These are phyloP conservation scores for Chamaenerion angustifolium DNA, from an alignment of 345 rosid species.

Conservation along the genomic window DNA sequence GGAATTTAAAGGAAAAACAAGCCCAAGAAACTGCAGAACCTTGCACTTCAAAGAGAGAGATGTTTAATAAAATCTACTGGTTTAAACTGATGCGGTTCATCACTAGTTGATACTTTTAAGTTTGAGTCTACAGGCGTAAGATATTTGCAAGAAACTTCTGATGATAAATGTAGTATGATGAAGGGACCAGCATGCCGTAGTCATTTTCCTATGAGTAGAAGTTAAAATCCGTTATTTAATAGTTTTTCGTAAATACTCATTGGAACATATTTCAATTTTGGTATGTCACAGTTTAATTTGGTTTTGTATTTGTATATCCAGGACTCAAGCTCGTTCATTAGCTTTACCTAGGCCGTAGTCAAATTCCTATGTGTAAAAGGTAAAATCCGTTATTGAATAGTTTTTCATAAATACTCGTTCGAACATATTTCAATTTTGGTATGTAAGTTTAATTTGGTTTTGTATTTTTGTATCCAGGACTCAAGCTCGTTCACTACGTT, in stretches of 20 bases:
- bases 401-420: no score
- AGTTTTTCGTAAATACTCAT: no score
- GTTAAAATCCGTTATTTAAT: slow-evolving; percentile 21
- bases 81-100: background rate
- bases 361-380: no score
- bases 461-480: no score
- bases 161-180: slow-evolving; percentile 17
- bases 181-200: slow-evolving; percentile 25
- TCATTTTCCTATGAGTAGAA: slow-evolving; percentile 17
- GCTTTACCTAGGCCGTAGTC: slow-evolving; percentile 13
- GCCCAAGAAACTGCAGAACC: slow-evolving; percentile 16
- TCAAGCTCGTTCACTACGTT: no score
- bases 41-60: slow-evolving; percentile 23
- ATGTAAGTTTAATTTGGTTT: no score
- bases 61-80: slow-evolving; percentile 5
- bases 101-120: slow-evolving; percentile 12
- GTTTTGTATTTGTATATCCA: slow-evolving; percentile 1
- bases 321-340: slow-evolving; percentile 5
- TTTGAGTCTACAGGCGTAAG: slow-evolving; percentile 14
- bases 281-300: no score
- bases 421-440: no score
- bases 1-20: slow-evolving; percentile 18
- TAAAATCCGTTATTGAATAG: no score
- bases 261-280: no score
- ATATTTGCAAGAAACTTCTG: slow-evolving; percentile 12